Evolutionary conservation across 2,329 filamentous ascomycete species (phyloP).

Genomic region (Nemania diffusa): DNA sequence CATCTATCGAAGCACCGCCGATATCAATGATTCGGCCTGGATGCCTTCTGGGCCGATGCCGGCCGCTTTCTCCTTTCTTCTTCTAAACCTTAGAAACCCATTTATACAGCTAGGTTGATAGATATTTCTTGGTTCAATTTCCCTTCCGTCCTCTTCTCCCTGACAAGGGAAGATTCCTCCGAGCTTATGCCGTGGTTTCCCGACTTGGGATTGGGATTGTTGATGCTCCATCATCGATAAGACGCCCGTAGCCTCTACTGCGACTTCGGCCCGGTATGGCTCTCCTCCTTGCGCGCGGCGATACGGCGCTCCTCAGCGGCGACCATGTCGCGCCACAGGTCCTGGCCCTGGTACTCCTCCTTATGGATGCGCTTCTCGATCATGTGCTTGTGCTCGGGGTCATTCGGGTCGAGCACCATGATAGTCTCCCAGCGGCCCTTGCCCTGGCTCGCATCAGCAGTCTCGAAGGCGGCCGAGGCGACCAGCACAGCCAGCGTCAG

Average conservation of each 20-base stretch:
- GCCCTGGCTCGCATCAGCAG: constrained; percentile 78
- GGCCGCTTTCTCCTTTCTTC: background rate
- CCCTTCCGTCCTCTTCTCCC: background rate
- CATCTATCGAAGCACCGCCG: constrained; percentile 7
- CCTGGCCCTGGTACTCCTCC: constrained; percentile 87
- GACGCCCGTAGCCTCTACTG: background rate
- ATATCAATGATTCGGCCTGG: background rate
- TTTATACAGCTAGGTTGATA: background rate
- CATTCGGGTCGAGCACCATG: constrained; percentile 80
- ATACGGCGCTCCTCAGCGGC: constrained; percentile 77
- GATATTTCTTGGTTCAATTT: background rate
- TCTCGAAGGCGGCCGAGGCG: constrained; percentile 84
- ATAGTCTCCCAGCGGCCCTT: constrained; percentile 86
- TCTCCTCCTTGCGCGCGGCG: constrained; percentile 54
- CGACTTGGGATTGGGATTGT: background rate
- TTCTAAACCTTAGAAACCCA: background rate
- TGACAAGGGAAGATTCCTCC: too few species aligned
- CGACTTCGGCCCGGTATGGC: constrained; percentile 5
- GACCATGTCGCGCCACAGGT: constrained; percentile 95
- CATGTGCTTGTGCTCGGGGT: constrained; percentile 82
- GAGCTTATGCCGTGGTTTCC: too few species aligned
- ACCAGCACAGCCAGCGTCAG: constrained; percentile 86
- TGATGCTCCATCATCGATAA: background rate
- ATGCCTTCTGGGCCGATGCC: background rate
- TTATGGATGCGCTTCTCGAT: constrained; percentile 90